Base-by-base conservation (phyloP, 768 basidiomycete species). In the Amanita pseudoporphyria region DNA sequence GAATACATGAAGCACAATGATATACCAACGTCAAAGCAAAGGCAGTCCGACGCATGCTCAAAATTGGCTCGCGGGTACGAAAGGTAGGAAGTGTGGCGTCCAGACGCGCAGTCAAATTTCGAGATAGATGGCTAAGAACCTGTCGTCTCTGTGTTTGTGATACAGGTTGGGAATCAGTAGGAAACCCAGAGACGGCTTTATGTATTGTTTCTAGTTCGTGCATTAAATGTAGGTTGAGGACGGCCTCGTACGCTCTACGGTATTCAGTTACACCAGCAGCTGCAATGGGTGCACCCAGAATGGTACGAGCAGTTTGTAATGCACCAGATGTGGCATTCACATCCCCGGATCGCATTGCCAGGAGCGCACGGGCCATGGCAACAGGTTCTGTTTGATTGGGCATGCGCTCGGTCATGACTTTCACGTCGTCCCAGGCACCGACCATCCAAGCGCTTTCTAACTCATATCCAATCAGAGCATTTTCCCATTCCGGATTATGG, bases 401-500 rank as follows among this genome's bases (percentile, higher is more conserved):
- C 14, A 73, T 69, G 24, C 66, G 68, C 33, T 72, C 67, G 18
- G 82, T 74, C 37, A 89, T 71, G 14, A 67, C 65, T 45, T 79
- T 72, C 13, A 99, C 86, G 45, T 87, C 85, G 2, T 77, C 73
- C 93, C 94, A 98, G 55, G 93, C 91, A 5, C 91, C 87, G 30
- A 92, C 84, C 79, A 94, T 94, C 85, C 93, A 95, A 1, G 91
- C 88, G 53, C 92, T 88, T 68, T 99, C 94, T 9, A 87, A 81
- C 57, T 91, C 87, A 60, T 91, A 97, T 0, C 84, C 82, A 5
- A 84, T 79, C 9, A 99, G 70, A 2, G 75, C 72, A 5, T 71
- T 61, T 51, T 85, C 77, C 95, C 96, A 98, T 45, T 81, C 78
- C 0, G 91, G 86, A 60, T 89, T 81, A 10, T 84, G 81, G 36